phyloP scores from a whole-genome alignment of 768 basidiomycete species.

The Macrolepiota dolichaula region DNA sequence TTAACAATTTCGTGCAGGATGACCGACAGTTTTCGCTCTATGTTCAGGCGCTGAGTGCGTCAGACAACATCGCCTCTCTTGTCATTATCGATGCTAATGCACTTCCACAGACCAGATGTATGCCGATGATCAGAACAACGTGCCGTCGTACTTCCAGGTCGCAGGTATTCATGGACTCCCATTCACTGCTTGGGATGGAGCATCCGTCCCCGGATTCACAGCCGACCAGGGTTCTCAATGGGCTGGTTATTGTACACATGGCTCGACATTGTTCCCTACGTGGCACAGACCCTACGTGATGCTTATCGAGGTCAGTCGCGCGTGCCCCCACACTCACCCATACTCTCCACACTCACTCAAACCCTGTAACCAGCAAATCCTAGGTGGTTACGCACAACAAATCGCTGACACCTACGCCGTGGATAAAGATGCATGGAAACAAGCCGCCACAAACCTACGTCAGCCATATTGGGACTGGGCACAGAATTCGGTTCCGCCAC shows the following conservation, averaged over 20 bases:
- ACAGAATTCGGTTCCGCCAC: conserved; percentile 30
- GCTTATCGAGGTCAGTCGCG: conserved; percentile 53
- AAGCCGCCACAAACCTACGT: conserved; percentile 32
- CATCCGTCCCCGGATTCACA: conserved; percentile 21
- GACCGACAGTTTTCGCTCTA: conserved; percentile 47
- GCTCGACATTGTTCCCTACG: conserved; percentile 48
- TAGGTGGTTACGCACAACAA: conserved; percentile 34
- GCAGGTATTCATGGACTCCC: conserved; percentile 54
- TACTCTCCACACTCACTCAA: no score
- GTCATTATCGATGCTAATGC: not conserved
- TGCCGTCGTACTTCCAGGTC: conserved; percentile 40
- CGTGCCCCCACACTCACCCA: no score
- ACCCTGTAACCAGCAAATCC: no score
- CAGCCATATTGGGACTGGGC: conserved; percentile 56
- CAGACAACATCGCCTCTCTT: no score
- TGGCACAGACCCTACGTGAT: conserved; percentile 55
- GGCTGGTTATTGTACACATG: conserved; percentile 57
- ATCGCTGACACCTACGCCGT: conserved; percentile 38
- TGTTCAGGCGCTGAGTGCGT: conserved; percentile 46
- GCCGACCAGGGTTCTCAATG: conserved; percentile 23
- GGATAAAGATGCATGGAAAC: conserved; percentile 23
- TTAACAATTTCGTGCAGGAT: conserved; percentile 39
- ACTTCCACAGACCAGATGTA: conserved; percentile 27
- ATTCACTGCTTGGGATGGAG: conserved; percentile 39
- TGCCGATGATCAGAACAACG: conserved; percentile 23